Evolutionary conservation across 202 grass and related monocot species (phyloP).

Genomic region (Setaria viridis): DNA sequence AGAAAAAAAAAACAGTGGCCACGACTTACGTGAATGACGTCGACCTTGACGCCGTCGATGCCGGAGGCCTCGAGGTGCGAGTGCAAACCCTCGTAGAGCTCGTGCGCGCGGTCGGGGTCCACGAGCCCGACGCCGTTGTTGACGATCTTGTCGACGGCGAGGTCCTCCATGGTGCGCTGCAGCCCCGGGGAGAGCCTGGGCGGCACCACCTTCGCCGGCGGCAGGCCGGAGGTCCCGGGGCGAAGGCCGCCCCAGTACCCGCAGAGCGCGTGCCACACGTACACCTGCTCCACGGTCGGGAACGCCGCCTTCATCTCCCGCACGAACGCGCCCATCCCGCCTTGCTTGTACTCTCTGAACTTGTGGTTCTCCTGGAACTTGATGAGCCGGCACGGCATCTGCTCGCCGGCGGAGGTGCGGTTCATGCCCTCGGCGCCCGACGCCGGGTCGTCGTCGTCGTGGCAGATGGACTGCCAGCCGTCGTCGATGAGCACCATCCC

Average conservation of each 20-base stretch:
- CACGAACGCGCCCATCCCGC: slow-evolving; percentile 81
- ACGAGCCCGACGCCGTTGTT: slow-evolving; percentile 81
- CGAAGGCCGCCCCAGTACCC: slow-evolving; percentile 93
- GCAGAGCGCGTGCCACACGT: slow-evolving; percentile 96
- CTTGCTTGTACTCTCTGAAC: slow-evolving; percentile 71
- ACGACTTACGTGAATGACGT: slow-evolving; percentile 88
- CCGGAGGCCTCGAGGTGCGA: slow-evolving; percentile 70
- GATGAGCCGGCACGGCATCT: slow-evolving; percentile 97
- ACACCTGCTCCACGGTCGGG: slow-evolving; percentile 78
- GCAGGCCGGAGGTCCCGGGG: slow-evolving; percentile 52
- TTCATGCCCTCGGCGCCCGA: slow-evolving; percentile 71
- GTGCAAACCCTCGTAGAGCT: slow-evolving; percentile 85
- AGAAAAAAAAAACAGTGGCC: not conserved
- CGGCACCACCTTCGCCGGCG: slow-evolving; percentile 53
- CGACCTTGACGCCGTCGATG: slow-evolving; percentile 94
- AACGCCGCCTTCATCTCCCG: slow-evolving; percentile 74
- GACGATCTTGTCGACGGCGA: slow-evolving; percentile 90
- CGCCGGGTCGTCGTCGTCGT: slow-evolving; percentile 70
- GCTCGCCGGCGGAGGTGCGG: slow-evolving; percentile 84
- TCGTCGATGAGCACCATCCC: slow-evolving; percentile 93
- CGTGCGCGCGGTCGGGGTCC: slow-evolving; percentile 47
- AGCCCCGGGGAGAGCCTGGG: slow-evolving; percentile 70
- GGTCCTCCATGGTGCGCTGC: slow-evolving; percentile 84
- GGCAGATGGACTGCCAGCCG: slow-evolving; percentile 96
- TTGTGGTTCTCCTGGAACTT: slow-evolving; percentile 94